These are phyloP conservation scores for Ampelomyces quisqualis DNA, from an alignment of 2,329 filamentous ascomycete species.

Conservation along the genomic window DNA sequence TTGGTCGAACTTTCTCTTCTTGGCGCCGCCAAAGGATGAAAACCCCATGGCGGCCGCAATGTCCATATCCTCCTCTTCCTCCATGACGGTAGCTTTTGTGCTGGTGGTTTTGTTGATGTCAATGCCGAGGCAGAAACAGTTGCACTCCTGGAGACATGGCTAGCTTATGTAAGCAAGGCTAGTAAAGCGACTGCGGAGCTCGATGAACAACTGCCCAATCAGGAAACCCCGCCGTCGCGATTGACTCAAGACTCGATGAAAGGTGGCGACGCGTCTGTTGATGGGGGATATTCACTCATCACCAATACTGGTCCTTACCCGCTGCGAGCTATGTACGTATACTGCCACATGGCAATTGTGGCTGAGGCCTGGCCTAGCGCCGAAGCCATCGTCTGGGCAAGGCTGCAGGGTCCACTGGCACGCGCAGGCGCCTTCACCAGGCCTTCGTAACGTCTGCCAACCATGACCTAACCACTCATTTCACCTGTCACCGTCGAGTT, in stretches of 20 bases:
- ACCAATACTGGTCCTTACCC: no score
- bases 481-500: slow-evolving; percentile 1
- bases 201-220: not conserved
- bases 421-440: no score
- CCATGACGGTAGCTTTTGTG: slow-evolving; percentile 20
- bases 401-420: slow-evolving; percentile 16
- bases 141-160: not conserved
- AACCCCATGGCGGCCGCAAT: slow-evolving; percentile 74
- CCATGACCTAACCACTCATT: slow-evolving; percentile 13
- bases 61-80: slow-evolving; percentile 52
- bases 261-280: not conserved
- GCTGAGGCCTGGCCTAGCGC: slow-evolving; percentile 14
- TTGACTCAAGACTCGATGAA: not conserved
- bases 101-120: not conserved
- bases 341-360: no score
- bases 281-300: no score
- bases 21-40: slow-evolving; percentile 66
- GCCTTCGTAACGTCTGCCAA: slow-evolving; percentile 2
- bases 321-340: no score
- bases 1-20: slow-evolving; percentile 68
- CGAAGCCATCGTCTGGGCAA: slow-evolving; percentile 16
- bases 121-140: not conserved
- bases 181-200: not conserved
- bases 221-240: not conserved
- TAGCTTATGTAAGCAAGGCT: not conserved